phyloP scores from a whole-genome alignment of 2,329 filamentous ascomycete species.

The Metarhizium robertsii region DNA sequence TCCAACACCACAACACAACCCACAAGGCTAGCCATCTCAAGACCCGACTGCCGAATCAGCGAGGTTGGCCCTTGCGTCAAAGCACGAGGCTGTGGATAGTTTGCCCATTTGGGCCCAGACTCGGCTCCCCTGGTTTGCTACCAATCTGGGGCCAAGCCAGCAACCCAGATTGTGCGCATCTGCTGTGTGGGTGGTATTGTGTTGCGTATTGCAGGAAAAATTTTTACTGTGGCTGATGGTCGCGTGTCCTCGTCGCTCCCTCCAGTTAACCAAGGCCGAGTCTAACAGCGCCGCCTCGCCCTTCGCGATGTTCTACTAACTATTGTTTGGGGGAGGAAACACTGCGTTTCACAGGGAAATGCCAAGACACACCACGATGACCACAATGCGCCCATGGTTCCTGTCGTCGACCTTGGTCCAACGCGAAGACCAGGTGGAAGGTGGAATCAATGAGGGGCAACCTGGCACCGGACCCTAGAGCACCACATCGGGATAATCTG shows the following conservation, averaged over 20 bases:
- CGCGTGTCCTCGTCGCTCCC: slow-evolving; percentile 2
- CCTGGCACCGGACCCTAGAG: no score
- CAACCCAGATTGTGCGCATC: background rate
- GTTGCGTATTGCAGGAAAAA: background rate
- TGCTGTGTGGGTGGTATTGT: background rate
- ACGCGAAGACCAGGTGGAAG: no score
- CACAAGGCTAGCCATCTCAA: background rate
- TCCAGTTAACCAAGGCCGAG: no score
- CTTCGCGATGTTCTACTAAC: no score
- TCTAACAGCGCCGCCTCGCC: no score
- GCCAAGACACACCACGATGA: no score
- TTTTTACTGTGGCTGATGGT: slow-evolving; percentile 7
- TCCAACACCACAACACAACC: background rate
- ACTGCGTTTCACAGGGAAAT: no score
- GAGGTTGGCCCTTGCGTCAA: background rate
- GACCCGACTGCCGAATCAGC: background rate
- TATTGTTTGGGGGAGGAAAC: no score
- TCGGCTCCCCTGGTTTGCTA: background rate
- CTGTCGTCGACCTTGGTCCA: no score
- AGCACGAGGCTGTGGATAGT: background rate
- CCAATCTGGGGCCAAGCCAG: background rate
- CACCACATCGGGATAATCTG: no score
- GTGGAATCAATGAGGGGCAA: no score
- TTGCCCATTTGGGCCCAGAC: background rate
- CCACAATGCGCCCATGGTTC: no score